Evolutionary conservation across 306 rosid species (phyloP), one percentile per base, ranked within the genome.

Genomic region (Sophora flavescens): DNA sequence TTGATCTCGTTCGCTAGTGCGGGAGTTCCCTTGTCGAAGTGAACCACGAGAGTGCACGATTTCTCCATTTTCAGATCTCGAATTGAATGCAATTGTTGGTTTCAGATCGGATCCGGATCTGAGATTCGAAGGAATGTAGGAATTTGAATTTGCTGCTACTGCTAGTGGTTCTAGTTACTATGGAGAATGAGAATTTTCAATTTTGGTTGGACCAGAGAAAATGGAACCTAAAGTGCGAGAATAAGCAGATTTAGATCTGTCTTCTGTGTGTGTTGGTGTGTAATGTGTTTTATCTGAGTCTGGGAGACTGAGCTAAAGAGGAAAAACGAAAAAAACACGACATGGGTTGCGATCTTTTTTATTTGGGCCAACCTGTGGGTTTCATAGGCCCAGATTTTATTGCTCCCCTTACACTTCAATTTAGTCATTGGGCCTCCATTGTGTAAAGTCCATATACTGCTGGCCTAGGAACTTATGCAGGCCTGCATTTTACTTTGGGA

Each of bases 1-100:
- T 87, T 92, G 92, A 96, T 96, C 81, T 96, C 98, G 77, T 86
- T 96, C 26, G 97, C 93, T 0, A 96, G 78, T 12, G 98, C 96
- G 0, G 98, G 96, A 13, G 98, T 86, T 10, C 93, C 97, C 82
- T 92, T 91, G 93, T 92, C 98, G 86, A 92, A 96, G 86, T 96
- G 90, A 30, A 92, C 96, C 30, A 96, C 79, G 2, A 96, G 86
- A 44, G 87, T 89, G 87, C 98, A 92, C 1, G 99, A 96, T 81
- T 96, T 96, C 83, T 95, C 98, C 97, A 87, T 90, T 77, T 70
- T 35, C 74, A 33, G 74, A 60, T 69, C 70, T 33, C 66, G 22
- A 15, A 6, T 15, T 17, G 1, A 35, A 35, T 35, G 4, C 6
- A 35, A 35, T 6, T 39, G 8, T 39, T 39, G 2, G 8, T 7